Evolutionary conservation across 129 eudicot genomes (phyloP).

Genomic region (Silybum marianum): DNA sequence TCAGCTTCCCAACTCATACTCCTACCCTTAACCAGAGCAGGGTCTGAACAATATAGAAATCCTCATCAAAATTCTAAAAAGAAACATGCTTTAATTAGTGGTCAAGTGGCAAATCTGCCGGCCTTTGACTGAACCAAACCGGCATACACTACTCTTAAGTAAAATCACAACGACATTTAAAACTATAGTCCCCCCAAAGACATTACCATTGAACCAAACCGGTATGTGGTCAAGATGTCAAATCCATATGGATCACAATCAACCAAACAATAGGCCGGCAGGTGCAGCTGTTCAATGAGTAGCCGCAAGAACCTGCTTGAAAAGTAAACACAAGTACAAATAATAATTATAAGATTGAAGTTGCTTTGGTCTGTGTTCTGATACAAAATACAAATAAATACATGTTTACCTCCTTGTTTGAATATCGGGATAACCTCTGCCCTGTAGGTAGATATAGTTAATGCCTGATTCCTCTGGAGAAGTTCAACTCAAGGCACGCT

Average conservation of each 20-base stretch:
- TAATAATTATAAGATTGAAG: slow-evolving; percentile 18
- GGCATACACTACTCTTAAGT: not conserved
- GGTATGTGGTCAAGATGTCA: slow-evolving; percentile 86
- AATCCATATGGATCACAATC: slow-evolving; percentile 99
- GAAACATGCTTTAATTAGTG: too few relatives aligned
- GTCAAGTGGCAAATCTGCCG: too few relatives aligned
- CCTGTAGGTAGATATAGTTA: slow-evolving; percentile 58
- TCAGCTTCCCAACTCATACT: too few relatives aligned
- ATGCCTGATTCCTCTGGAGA: slow-evolving; percentile 2
- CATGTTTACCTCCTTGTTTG: slow-evolving; percentile 81
- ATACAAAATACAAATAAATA: not conserved
- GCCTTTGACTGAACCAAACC: not conserved
- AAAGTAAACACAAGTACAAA: not conserved
- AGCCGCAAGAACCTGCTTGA: slow-evolving; percentile 68
- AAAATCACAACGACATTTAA: not conserved
- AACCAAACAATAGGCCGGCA: slow-evolving; percentile 86
- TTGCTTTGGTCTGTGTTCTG: not conserved
- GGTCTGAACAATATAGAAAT: too few relatives aligned
- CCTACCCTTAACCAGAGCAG: too few relatives aligned
- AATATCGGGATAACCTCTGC: slow-evolving; percentile 97
- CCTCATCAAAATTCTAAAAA: too few relatives aligned
- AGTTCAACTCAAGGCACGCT: slow-evolving; percentile 24
- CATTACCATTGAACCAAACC: slow-evolving; percentile 92
- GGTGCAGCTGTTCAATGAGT: slow-evolving; percentile 54
- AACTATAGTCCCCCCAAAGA: not conserved